Percentiles rank a stretch among this genome's conserved stretches.
phyloP scores from a whole-genome alignment of 805 yeast species.

The Ascoidea asiatica region DNA sequence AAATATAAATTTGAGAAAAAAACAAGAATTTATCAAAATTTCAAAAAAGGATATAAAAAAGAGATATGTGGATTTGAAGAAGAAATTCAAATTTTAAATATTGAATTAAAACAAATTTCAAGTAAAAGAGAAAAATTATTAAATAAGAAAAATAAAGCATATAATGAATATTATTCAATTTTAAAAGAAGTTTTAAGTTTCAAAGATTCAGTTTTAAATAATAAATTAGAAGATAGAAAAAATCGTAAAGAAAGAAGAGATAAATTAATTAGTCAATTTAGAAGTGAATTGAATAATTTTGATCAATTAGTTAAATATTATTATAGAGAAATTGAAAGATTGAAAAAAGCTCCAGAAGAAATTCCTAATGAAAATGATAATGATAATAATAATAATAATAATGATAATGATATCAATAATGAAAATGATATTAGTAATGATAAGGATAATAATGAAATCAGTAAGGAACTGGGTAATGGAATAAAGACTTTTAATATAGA shows the following conservation, averaged over 20 bases:
- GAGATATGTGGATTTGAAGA: slow-evolving; percentile 14
- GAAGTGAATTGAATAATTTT: slow-evolving; percentile 13
- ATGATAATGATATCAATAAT: slow-evolving; percentile 3
- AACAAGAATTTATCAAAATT: slow-evolving; percentile 18
- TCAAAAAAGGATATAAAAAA: slow-evolving; percentile 17
- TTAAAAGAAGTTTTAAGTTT: slow-evolving; percentile 11
- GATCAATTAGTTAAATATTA: slow-evolving; percentile 2
- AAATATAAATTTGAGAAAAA: slow-evolving; percentile 24
- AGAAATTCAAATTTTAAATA: slow-evolving; percentile 14
- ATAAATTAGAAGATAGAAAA: slow-evolving; percentile 11
- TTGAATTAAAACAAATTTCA: slow-evolving; percentile 17
- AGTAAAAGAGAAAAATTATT: slow-evolving; percentile 21
- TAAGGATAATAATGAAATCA: not conserved
- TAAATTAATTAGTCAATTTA: slow-evolving; percentile 14
- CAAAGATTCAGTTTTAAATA: slow-evolving; percentile 8
- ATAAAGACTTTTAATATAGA: too few relatives aligned
- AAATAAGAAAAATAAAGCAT: slow-evolving; percentile 18
- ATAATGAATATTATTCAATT: slow-evolving; percentile 10
- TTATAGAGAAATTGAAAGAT: not conserved
- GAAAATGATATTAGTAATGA: slow-evolving; percentile 14
- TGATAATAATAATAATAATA: too few relatives aligned
- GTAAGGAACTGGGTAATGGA: not conserved
- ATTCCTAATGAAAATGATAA: not conserved
- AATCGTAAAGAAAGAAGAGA: slow-evolving; percentile 13
- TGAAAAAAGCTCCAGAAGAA: not conserved